These are phyloP conservation scores for Apiospora malaysiana DNA, from an alignment of 2,329 filamentous ascomycete species.

Conservation along the genomic window DNA sequence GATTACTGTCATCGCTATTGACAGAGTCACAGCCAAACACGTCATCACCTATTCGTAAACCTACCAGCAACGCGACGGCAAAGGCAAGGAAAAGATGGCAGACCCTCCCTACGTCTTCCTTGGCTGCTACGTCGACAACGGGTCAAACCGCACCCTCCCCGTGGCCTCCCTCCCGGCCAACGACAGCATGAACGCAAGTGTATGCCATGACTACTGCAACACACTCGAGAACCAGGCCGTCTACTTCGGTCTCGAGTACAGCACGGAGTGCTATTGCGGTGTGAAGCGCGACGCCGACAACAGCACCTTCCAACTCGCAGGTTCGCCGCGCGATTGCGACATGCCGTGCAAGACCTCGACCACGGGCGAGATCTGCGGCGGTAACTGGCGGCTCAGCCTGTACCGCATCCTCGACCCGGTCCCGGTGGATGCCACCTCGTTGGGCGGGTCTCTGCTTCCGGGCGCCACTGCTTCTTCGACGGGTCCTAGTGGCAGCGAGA, in stretches of 20 bases:
- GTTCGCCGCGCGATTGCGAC: background rate
- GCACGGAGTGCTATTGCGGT: slow-evolving; percentile 8
- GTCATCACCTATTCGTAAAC: background rate
- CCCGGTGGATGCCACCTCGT: background rate
- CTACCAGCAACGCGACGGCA: background rate
- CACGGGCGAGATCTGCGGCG: background rate
- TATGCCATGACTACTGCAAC: background rate
- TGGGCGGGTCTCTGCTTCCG: background rate
- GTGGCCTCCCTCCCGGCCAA: background rate
- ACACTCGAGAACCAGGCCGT: background rate
- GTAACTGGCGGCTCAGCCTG: background rate
- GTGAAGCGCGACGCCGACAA: background rate
- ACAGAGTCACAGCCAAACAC: background rate
- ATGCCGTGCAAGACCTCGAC: background rate
- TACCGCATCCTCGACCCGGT: background rate
- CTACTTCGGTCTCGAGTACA: background rate
- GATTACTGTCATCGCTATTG: background rate
- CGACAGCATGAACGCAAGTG: background rate
- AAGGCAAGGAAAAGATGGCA: background rate
- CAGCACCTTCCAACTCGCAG: background rate
- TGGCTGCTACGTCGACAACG: slow-evolving; percentile 5
- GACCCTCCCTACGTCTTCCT: background rate
- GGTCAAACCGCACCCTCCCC: background rate
- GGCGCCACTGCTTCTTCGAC: background rate
- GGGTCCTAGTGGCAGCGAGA: background rate